Conservation (phyloP, 768 basidiomycete genomes). For the Boletus subcaerulescens region DNA sequence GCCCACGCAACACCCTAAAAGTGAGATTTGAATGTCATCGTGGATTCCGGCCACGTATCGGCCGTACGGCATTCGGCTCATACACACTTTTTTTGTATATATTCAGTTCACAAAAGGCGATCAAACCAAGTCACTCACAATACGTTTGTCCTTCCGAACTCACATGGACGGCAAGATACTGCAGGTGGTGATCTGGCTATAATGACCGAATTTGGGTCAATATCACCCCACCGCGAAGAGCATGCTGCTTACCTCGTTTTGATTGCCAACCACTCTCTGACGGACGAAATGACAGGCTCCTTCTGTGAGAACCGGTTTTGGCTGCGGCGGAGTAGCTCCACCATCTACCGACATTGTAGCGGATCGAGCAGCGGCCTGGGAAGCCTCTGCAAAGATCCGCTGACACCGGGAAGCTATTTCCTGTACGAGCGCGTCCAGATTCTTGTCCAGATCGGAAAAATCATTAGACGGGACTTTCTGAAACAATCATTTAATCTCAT, state of each 20-base stretch:
- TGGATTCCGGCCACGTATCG: conserved; percentile 37
- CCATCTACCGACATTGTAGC: conserved; percentile 40
- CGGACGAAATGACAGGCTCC: conserved; percentile 40
- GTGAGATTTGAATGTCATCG: conserved; percentile 41
- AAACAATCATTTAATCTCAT: conserved; percentile 30
- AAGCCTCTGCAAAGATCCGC: conserved; percentile 58
- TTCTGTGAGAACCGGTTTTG: conserved; percentile 31
- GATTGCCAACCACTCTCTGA: conserved; percentile 48
- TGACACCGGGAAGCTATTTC: conserved; percentile 62
- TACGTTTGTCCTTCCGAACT: conserved; percentile 39
- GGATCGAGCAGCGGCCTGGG: conserved; percentile 61
- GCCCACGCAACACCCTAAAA: conserved; percentile 48
- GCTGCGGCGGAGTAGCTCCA: conserved; percentile 29
- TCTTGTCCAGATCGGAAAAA: conserved; percentile 59
- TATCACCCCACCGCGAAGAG: conserved; percentile 20
- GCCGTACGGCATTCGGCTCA: conserved; percentile 52
- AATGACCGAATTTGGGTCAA: conserved; percentile 28
- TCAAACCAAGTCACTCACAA: conserved; percentile 41
- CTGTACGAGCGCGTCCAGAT: conserved; percentile 62
- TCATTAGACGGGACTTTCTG: conserved; percentile 50
- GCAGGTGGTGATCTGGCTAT: conserved; percentile 44
- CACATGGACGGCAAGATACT: conserved; percentile 52
- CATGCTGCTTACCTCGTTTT: conserved; percentile 49
- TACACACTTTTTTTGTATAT: conserved; percentile 48
- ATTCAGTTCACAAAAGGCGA: conserved; percentile 30